These are phyloP conservation scores for Mucor saturninus DNA, from an alignment of 371 early-diverging fungal species.

Conservation along the genomic window DNA sequence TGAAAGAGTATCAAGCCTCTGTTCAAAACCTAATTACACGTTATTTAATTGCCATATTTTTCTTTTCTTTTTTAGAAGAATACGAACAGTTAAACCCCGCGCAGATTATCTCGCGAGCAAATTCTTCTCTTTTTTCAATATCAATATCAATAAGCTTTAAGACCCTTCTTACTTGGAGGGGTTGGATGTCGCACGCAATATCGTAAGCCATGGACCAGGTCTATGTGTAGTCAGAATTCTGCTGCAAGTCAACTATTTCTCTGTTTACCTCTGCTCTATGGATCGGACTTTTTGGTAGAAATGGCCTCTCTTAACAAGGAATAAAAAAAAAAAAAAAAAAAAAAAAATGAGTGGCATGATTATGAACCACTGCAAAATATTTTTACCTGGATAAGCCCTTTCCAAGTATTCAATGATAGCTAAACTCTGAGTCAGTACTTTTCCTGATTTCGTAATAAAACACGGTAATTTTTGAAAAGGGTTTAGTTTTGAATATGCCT, in stretches of 20 bases:
- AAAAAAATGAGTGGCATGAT: no score
- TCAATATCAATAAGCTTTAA: slow-evolving; percentile 64
- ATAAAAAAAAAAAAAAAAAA: no score
- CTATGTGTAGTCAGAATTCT: slow-evolving; percentile 12
- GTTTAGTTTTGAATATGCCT: slow-evolving; percentile 65
- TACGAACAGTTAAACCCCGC: slow-evolving; percentile 67
- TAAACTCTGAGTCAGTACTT: slow-evolving; percentile 67
- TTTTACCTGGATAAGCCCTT: slow-evolving; percentile 60
- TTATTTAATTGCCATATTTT: background rate
- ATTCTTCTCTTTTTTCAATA: slow-evolving; percentile 56
- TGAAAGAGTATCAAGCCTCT: slow-evolving; percentile 58
- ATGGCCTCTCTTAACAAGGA: slow-evolving; percentile 42
- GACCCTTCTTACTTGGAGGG: slow-evolving; percentile 79
- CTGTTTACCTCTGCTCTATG: slow-evolving; percentile 63
- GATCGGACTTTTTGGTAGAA: slow-evolving; percentile 75
- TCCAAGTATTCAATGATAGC: slow-evolving; percentile 93
- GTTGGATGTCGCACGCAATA: slow-evolving; percentile 87
- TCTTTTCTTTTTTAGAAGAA: background rate
- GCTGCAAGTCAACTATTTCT: background rate
- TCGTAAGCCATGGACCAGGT: slow-evolving; percentile 64
- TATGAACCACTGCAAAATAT: background rate
- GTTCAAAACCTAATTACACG: slow-evolving; percentile 62
- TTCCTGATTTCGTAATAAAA: slow-evolving; percentile 60
- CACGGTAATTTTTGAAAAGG: slow-evolving; percentile 77
- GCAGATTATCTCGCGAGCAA: slow-evolving; percentile 64